These are phyloP conservation scores for Penicillium samsonianum DNA, from an alignment of 495 filamentous ascomycete genomes.

Conservation along the genomic window DNA sequence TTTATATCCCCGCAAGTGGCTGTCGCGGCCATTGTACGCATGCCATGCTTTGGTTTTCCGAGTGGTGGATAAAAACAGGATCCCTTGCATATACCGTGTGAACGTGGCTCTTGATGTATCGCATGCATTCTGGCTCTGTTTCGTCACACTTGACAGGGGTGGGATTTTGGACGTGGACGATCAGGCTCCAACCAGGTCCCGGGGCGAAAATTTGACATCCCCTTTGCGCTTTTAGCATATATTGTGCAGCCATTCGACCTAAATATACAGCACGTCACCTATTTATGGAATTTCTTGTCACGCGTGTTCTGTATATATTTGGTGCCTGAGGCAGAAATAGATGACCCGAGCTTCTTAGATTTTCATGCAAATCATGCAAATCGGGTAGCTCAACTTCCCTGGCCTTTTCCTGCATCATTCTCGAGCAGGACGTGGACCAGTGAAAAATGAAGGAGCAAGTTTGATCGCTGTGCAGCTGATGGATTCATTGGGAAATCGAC, in stretches of 20 bases:
- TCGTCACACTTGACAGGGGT: slow-evolving; percentile 30
- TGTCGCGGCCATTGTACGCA: not conserved
- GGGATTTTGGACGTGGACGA: slow-evolving; percentile 14
- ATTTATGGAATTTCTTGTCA: not conserved
- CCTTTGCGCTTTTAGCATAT: slow-evolving; percentile 27
- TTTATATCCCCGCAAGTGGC: not conserved
- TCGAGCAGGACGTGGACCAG: not conserved
- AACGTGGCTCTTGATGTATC: slow-evolving; percentile 33
- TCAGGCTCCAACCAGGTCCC: slow-evolving; percentile 1
- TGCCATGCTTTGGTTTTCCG: not conserved
- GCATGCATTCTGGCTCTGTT: slow-evolving; percentile 24
- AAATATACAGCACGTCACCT: slow-evolving; percentile 18
- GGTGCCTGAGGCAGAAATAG: slow-evolving; percentile 1
- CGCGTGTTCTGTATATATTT: not conserved
- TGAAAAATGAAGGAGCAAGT: slow-evolving; percentile 16
- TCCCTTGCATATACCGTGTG: slow-evolving; percentile 29
- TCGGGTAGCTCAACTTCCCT: not conserved
- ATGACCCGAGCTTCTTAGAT: slow-evolving; percentile 8
- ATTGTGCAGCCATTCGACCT: slow-evolving; percentile 25
- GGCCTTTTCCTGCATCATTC: slow-evolving; percentile 2
- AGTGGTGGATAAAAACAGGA: not conserved
- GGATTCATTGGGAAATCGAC: slow-evolving; percentile 11
- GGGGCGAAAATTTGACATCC: slow-evolving; percentile 12
- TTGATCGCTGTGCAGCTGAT: slow-evolving; percentile 7
- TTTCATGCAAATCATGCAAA: slow-evolving; percentile 5